Evolutionary conservation across 2,329 filamentous ascomycete species (phyloP).

Genomic region (Nigrograna mackinnonii): DNA sequence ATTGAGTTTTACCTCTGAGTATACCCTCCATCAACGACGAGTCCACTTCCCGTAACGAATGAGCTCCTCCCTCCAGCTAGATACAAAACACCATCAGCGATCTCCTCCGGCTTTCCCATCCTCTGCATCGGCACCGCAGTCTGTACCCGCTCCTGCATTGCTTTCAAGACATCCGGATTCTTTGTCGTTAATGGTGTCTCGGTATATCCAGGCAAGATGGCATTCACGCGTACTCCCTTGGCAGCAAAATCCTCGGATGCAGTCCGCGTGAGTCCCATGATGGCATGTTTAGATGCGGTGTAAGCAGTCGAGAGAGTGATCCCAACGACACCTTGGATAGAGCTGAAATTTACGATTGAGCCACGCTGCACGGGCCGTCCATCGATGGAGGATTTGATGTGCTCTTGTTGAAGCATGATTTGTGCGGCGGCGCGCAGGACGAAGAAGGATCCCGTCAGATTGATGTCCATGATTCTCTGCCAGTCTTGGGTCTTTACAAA

Average conservation of each 20-base stretch:
- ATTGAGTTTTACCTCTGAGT: too few relatives aligned
- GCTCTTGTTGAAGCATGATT: constrained; percentile 51
- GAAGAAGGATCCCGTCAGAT: constrained; percentile 49
- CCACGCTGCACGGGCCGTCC: constrained; percentile 31
- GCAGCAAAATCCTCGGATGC: constrained; percentile 49
- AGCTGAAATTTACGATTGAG: constrained; percentile 43
- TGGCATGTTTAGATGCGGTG: constrained; percentile 45
- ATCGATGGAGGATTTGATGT: constrained; percentile 41
- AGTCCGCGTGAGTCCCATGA: constrained; percentile 48
- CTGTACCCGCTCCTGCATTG: constrained; percentile 24
- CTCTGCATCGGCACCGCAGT: constrained; percentile 27
- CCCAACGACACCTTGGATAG: constrained; percentile 44
- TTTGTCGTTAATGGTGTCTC: constrained; percentile 24
- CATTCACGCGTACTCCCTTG: constrained; percentile 45
- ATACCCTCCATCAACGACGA: constrained; percentile 25
- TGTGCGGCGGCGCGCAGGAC: constrained; percentile 44
- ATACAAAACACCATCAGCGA: constrained; percentile 32
- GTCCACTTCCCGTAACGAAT: constrained; percentile 25
- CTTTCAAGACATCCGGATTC: constrained; percentile 20
- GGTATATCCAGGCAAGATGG: constrained; percentile 31
- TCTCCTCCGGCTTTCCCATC: constrained; percentile 22
- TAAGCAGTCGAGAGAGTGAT: constrained; percentile 42
- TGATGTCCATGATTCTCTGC: constrained; percentile 47
- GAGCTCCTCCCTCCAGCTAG: constrained; percentile 24
- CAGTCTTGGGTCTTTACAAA: constrained; percentile 43